phyloP scores from a whole-genome alignment of 2,329 filamentous ascomycete species.

The Apiospora koreana region DNA sequence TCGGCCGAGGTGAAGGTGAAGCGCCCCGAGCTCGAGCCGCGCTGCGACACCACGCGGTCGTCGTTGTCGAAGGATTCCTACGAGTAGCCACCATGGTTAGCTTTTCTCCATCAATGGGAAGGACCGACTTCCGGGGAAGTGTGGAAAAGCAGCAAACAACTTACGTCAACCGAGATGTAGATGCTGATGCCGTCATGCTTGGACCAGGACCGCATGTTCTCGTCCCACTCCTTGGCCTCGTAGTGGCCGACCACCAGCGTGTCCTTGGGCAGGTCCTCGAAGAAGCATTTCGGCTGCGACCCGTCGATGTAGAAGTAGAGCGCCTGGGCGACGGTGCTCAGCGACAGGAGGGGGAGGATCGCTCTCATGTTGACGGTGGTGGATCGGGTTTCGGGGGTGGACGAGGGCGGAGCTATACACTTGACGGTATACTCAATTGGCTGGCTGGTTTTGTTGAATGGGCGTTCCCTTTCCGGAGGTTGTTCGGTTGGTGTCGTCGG shows the following conservation, averaged over 20 bases:
- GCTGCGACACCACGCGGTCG: conserved; percentile 91
- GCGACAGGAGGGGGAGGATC: conserved; percentile 65
- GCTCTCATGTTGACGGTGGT: conserved; percentile 50
- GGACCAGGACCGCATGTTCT: conserved; percentile 66
- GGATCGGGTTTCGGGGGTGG: not conserved
- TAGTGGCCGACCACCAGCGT: conserved; percentile 95
- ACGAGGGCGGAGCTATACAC: not conserved
- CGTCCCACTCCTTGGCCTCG: conserved; percentile 81
- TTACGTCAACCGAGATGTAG: conserved; percentile 85
- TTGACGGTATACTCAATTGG: not conserved
- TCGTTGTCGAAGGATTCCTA: conserved; percentile 95
- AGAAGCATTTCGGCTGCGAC: conserved; percentile 88
- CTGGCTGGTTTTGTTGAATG: too few species aligned
- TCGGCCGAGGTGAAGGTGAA: conserved; percentile 97
- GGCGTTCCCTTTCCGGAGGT: not conserved
- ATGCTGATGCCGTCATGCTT: conserved; percentile 77
- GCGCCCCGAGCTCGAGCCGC: conserved; percentile 72
- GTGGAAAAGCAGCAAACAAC: conserved; percentile 26
- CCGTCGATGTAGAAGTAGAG: conserved; percentile 97
- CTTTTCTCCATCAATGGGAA: not conserved
- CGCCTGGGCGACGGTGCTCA: conserved; percentile 70
- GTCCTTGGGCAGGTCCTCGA: conserved; percentile 96
- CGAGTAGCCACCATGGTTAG: not conserved
- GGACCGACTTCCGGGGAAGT: too few species aligned
- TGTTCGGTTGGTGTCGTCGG: not conserved